Conservation (phyloP, 768 basidiomycete genomes). For the Xerocomellus dryophilus region DNA sequence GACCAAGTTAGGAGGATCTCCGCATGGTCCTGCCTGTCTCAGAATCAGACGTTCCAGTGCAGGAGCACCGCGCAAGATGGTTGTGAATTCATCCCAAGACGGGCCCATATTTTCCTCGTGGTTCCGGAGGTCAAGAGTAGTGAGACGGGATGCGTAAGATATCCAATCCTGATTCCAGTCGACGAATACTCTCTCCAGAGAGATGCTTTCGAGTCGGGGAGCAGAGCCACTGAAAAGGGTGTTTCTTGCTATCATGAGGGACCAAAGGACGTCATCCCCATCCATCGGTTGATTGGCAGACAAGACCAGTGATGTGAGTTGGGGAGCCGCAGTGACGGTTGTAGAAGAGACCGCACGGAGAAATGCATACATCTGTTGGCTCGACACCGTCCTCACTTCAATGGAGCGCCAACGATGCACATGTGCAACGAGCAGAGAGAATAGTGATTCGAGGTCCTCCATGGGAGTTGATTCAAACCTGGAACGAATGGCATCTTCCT, state of each 20-base stretch:
- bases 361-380: conserved; percentile 45
- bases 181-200: conserved; percentile 65
- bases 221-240: conserved; percentile 48
- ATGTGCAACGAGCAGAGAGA: conserved; percentile 43
- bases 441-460: no score
- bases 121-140: conserved; percentile 57
- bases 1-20: conserved; percentile 36
- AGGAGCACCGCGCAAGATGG: conserved; percentile 51
- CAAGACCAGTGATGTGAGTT: conserved; percentile 51
- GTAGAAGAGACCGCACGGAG: conserved; percentile 40
- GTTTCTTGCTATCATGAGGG: conserved; percentile 28
- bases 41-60: conserved; percentile 51
- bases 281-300: conserved; percentile 44
- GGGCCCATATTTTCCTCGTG: conserved; percentile 63
- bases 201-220: conserved; percentile 46
- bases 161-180: conserved; percentile 49
- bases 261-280: conserved; percentile 1
- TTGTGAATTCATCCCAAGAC: conserved; percentile 46
- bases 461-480: conserved; percentile 23
- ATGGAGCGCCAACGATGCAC: conserved; percentile 49
- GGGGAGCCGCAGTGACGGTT: conserved; percentile 40
- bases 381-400: conserved; percentile 39
- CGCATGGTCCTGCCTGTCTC: conserved; percentile 49
- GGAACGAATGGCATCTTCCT: neutral
- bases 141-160: conserved; percentile 26